Evolutionary conservation across 108 stramenopile species (phyloP), one percentile per base, ranked within the genome.

Genomic region (Halocafeteria seosinensis): DNA sequence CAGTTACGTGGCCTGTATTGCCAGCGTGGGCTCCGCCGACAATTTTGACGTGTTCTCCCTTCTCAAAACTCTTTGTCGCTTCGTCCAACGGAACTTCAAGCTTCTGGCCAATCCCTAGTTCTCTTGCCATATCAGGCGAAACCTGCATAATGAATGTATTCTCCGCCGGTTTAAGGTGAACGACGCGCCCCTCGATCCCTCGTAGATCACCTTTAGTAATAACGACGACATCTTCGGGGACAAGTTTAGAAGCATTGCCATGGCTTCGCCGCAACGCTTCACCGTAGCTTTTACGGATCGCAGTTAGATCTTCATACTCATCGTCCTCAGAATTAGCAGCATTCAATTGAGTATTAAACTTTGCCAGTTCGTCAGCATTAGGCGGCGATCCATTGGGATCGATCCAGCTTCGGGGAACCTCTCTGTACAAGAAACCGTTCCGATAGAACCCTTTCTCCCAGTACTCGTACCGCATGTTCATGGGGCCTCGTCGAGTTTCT

Each of bases 41-140:
- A 21, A 97, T 89, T 72, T 93, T 91, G 26, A 94, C 95, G 76
- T 93, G 92, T 6, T 80, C 85, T 50, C 92, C 95, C 13, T 89
- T 80, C 59, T 88, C 77, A 71, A 97, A 87, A 65, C 78, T 76
- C 71, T 97, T 97, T 37, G 86, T 84, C 33, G 94, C 84, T 67
- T 94, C 89, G 38, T 74, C 82, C 30, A 82, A 63, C 60, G 88
- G 66, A 59, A 92, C 88, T 67, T 91, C 90, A 37, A 95, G 81
- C 63, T 90, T 88, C 50, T 76, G 77, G 64, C 80, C 84, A 21
- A 80, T 81, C 61, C 82, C 84, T 63, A 88, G 69, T 42, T 84
- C 83, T 27, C 80, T 76, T 9, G 70, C 64, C 25, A 70, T 65
- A 29, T 79, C 73, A 62, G 78, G 80, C 32, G 70, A 81, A 13